A percentile compares a stretch with the other conserved stretches of the same genome.
Evolutionary conservation across 1,284 basidiomycete species (phyloP).

Genomic region (Termitomyces sp.): DNA sequence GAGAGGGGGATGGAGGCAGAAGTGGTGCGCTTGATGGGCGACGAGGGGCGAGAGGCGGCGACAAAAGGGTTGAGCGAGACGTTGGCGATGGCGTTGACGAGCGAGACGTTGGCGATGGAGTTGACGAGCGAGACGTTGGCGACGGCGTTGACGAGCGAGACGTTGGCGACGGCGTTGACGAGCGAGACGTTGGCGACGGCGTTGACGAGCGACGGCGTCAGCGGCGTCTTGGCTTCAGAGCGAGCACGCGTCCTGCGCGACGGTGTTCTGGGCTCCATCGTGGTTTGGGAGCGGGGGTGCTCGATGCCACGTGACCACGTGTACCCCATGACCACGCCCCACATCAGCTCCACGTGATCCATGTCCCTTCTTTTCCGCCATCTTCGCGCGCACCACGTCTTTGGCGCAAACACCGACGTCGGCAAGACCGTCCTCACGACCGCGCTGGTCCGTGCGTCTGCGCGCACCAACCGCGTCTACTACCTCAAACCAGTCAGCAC

Average conservation of each 20-base stretch:
- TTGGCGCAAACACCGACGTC: slow-evolving; percentile 89
- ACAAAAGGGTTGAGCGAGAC: too few relatives aligned
- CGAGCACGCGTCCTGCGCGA: slow-evolving; percentile 57
- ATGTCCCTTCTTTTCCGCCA: slow-evolving; percentile 66
- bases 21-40: slow-evolving; percentile 58
- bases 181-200: slow-evolving; percentile 53
- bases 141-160: slow-evolving; percentile 53
- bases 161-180: slow-evolving; percentile 54
- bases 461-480: slow-evolving; percentile 50
- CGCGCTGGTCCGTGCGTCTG: slow-evolving; percentile 75
- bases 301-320: not conserved
- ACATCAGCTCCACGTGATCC: slow-evolving; percentile 3
- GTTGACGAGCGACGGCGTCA: slow-evolving; percentile 60
- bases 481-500: slow-evolving; percentile 94
- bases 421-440: slow-evolving; percentile 90
- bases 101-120: slow-evolving; percentile 53
- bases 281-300: too few relatives aligned
- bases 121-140: slow-evolving; percentile 57
- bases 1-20: slow-evolving; percentile 44
- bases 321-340: not conserved
- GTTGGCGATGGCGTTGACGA: slow-evolving; percentile 51
- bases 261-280: slow-evolving; percentile 52
- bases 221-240: slow-evolving; percentile 67
- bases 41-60: slow-evolving; percentile 49
- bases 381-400: slow-evolving; percentile 83